phyloP scores from a whole-genome alignment of 192 early-diverging fungal species.

The Kickxella alabastrina region DNA sequence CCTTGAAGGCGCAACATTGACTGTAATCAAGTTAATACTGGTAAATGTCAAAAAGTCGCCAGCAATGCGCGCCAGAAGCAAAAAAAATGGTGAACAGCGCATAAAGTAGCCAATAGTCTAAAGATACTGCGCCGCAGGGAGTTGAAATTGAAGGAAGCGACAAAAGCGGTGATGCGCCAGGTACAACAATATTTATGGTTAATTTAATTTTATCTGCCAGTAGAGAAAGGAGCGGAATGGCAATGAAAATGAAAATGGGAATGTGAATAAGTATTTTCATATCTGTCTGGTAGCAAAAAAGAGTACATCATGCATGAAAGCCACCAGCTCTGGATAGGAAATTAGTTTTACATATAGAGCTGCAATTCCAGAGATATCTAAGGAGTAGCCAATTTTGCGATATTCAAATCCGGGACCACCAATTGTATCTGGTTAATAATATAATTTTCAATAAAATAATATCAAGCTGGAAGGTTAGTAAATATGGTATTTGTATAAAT shows the following conservation, averaged over 20 bases:
- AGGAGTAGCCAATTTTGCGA: slow-evolving; percentile 50
- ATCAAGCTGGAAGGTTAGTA: no score
- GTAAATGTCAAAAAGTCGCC: background rate
- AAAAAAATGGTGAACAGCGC: slow-evolving; percentile 5
- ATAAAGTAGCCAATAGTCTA: slow-evolving; percentile 6
- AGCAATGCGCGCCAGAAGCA: slow-evolving; percentile 1
- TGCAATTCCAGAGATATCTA: slow-evolving; percentile 40
- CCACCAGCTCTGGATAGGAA: slow-evolving; percentile 42
- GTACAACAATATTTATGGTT: background rate
- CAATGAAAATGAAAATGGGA: slow-evolving; percentile 5
- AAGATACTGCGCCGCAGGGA: background rate
- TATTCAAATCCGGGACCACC: slow-evolving; percentile 56
- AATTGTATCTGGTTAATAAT: no score
- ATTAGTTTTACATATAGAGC: slow-evolving; percentile 54
- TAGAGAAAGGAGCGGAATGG: slow-evolving; percentile 13
- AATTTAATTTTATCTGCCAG: slow-evolving; percentile 8
- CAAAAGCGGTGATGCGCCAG: background rate
- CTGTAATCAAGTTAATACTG: slow-evolving; percentile 8
- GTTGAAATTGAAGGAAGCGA: background rate
- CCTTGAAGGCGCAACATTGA: slow-evolving; percentile 6
- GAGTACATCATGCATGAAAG: slow-evolving; percentile 46
- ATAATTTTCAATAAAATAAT: no score
- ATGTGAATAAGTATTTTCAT: slow-evolving; percentile 11
- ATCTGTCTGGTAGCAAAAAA: slow-evolving; percentile 38
- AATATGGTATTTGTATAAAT: no score